Percentiles rank a stretch among this genome's conserved stretches.
Conservation (phyloP, 2,329 filamentous ascomycete species). For the Pezicula carpinea region DNA sequence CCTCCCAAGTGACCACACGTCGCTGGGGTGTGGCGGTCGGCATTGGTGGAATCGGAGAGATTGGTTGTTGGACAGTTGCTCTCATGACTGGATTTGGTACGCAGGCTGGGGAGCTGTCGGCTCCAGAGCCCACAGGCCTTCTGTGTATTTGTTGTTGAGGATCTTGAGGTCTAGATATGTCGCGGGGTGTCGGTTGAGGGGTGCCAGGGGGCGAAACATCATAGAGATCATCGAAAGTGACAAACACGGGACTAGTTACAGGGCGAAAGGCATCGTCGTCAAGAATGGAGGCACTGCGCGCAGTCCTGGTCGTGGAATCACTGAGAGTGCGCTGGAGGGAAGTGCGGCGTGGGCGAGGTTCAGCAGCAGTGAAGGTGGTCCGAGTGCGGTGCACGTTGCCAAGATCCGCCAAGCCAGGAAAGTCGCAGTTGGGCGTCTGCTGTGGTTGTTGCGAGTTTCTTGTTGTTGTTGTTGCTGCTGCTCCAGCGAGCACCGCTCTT, state of each 20-base stretch:
- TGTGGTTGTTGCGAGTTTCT: slow-evolving; percentile 21
- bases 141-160: slow-evolving; percentile 18
- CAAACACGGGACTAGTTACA: slow-evolving; percentile 26
- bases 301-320: slow-evolving; percentile 29
- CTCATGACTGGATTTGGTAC: slow-evolving; percentile 12
- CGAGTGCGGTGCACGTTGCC: slow-evolving; percentile 20
- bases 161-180: slow-evolving; percentile 3
- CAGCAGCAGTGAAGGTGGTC: slow-evolving; percentile 19
- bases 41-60: slow-evolving; percentile 21
- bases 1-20: slow-evolving; percentile 13
- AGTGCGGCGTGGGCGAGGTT: slow-evolving; percentile 17
- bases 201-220: slow-evolving; percentile 29
- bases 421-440: slow-evolving; percentile 19
- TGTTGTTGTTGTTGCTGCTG: slow-evolving; percentile 23
- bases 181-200: slow-evolving; percentile 15
- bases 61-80: slow-evolving; percentile 17
- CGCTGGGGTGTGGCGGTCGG: slow-evolving; percentile 6
- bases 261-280: slow-evolving; percentile 25
- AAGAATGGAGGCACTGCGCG: slow-evolving; percentile 16
- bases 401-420: slow-evolving; percentile 17
- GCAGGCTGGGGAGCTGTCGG: slow-evolving; percentile 1
- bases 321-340: slow-evolving; percentile 32
- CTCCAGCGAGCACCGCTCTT: slow-evolving; percentile 26
- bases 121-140: slow-evolving; percentile 17
- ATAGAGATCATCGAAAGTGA: slow-evolving; percentile 26